phyloP scores from a whole-genome alignment of 2,329 filamentous ascomycete genomes.

The Bipolaris victoriae region DNA sequence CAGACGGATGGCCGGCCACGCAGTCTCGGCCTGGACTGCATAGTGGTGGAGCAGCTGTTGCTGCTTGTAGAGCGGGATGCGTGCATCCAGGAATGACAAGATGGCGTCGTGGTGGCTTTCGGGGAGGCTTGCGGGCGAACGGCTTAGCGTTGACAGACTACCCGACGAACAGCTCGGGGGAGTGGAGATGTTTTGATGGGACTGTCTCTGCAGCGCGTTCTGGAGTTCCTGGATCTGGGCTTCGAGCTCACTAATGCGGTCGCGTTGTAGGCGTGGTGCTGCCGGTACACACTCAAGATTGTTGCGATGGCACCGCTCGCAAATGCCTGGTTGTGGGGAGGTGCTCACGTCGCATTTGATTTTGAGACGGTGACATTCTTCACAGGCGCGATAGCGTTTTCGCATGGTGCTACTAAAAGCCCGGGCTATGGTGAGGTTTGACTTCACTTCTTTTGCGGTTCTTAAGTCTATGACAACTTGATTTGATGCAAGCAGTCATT shows the following conservation, averaged over 20 bases:
- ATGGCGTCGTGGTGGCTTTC: constrained; percentile 26
- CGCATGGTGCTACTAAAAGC: constrained; percentile 16
- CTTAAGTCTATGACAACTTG: constrained; percentile 11
- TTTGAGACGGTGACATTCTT: constrained; percentile 40
- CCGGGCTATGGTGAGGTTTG: background rate
- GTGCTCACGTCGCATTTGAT: constrained; percentile 39
- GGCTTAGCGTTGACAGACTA: constrained; percentile 7
- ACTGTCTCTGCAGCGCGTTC: constrained; percentile 17
- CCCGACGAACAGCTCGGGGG: constrained; percentile 27
- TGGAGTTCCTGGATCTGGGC: constrained; percentile 32
- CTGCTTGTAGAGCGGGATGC: constrained; percentile 28
- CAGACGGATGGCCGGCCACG: constrained; percentile 30
- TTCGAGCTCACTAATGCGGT: constrained; percentile 37
- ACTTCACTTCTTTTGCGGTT: background rate
- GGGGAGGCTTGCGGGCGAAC: constrained; percentile 13
- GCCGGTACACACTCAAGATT: constrained; percentile 30
- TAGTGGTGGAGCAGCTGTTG: constrained; percentile 27
- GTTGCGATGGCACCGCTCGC: constrained; percentile 35
- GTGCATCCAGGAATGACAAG: constrained; percentile 29
- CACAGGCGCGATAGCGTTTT: constrained; percentile 36
- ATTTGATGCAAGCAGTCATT: background rate
- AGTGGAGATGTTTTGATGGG: constrained; percentile 20
- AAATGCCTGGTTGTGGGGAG: constrained; percentile 16
- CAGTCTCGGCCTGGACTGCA: constrained; percentile 22
- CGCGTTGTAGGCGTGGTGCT: constrained; percentile 36